Base-by-base conservation (phyloP, 2,329 filamentous ascomycete genomes). In the Zalaria sp. region DNA sequence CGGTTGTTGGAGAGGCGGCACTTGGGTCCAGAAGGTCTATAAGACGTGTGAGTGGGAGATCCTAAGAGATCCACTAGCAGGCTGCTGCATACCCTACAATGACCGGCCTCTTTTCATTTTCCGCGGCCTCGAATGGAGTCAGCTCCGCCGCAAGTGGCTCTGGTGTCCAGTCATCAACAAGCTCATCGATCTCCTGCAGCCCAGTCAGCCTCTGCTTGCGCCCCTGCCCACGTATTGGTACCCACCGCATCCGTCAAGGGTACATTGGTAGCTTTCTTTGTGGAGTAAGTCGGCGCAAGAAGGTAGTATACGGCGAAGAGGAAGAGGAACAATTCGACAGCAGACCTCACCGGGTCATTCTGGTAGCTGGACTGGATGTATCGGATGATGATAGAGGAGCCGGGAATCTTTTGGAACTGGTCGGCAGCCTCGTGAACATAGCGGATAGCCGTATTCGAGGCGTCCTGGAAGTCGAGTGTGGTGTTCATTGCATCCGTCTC, bases 341-440 rank as follows among this genome's bases (percentile, higher is more conserved):
- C 86, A 40, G 86, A 93, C 41, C 93, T 82, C 43, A 96, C 78
- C 6, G 91, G 91, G 55, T 98, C 91, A 59, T 98, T 83, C 67
- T 98, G 91, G 68, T 98, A 96, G 60, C 87, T 94, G 44, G 87
- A 94, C 62, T 85, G 85, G 58, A 98, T 87, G 65, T 98, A 98
- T 48, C 91, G 84, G 52, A 93, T 76, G 55, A 96, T 72, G 53
- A 98, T 94, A 35, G 89, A 84, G 27, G 89, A 96, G 40, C 91
- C 91, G 27, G 91, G 93, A 34, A 98, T 75, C 56, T 83, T 85
- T 56, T 95, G 88, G 59, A 98, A 93, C 44, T 79, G 72, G 45
- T 46, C 46, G 35, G 43, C 29, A 5, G 46, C 46, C 25, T 39
- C 41, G 35, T 45, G 41, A 42, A 46, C 39, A n/a, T 46, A 45